Evolutionary conservation across 495 filamentous ascomycete genomes (phyloP).

Genomic region (Lepraria neglecta): DNA sequence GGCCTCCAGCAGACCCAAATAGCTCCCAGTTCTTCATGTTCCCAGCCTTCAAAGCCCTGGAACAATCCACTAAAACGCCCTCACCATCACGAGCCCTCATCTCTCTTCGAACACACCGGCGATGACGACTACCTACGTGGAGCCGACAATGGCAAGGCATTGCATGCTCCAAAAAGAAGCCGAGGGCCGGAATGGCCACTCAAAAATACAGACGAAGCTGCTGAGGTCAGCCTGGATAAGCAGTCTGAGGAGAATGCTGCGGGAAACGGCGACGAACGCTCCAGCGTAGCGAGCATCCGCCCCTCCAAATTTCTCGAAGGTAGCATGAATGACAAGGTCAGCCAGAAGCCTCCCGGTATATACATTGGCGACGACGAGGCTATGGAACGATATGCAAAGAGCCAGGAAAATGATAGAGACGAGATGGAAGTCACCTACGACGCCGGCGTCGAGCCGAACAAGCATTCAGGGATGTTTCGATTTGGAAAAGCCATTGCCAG

Average conservation of each 20-base stretch:
- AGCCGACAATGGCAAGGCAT: neutral
- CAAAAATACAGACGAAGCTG: conserved; percentile 17
- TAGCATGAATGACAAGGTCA: conserved; percentile 69
- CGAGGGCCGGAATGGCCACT: conserved; percentile 27
- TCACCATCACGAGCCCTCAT: conserved; percentile 5
- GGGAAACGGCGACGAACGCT: conserved; percentile 22
- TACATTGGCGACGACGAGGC: conserved; percentile 48
- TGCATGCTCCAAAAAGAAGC: conserved; percentile 22
- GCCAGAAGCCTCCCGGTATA: conserved; percentile 57
- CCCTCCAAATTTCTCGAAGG: conserved; percentile 64
- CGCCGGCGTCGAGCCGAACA: conserved; percentile 24
- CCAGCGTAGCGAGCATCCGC: conserved; percentile 28
- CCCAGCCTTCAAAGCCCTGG: conserved; percentile 8
- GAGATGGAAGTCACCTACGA: conserved; percentile 16
- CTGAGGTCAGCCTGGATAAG: neutral
- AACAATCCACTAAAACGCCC: conserved; percentile 23
- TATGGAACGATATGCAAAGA: conserved; percentile 22
- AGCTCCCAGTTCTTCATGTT: neutral
- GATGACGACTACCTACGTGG: conserved; percentile 5
- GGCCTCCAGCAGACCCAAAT: neutral
- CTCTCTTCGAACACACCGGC: conserved; percentile 10
- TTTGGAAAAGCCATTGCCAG: conserved; percentile 54
- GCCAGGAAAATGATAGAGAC: neutral
- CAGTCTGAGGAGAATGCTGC: conserved; percentile 23
- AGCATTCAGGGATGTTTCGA: conserved; percentile 48